These are phyloP conservation scores for Lachancea kluyveri DNA, from an alignment of 805 yeast species.

Conservation along the genomic window DNA sequence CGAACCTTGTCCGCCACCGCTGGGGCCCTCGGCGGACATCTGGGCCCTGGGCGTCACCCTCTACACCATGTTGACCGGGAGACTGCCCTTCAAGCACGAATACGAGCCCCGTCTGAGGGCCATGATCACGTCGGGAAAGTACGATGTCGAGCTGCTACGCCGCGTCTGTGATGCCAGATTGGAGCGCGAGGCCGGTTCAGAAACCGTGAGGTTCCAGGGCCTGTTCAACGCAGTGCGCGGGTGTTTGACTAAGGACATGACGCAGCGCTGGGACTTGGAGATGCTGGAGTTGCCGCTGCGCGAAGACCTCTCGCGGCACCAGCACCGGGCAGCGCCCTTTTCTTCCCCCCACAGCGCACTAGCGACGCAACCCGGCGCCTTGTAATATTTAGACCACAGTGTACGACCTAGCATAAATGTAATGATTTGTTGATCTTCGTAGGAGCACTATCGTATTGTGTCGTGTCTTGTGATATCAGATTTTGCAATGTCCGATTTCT, in stretches of 20 bases:
- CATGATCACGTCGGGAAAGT: constrained; percentile 63
- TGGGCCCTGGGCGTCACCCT: constrained; percentile 88
- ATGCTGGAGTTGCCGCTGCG: constrained; percentile 25
- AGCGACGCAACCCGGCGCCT: no score
- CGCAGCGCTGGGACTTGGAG: constrained; percentile 46
- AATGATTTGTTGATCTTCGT: no score
- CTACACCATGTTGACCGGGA: constrained; percentile 67
- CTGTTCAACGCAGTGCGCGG: constrained; percentile 39
- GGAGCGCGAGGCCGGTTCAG: background rate
- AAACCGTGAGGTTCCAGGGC: constrained; percentile 9
- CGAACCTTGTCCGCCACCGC: constrained; percentile 51
- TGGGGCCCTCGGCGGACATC: constrained; percentile 66
- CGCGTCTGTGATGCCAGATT: constrained; percentile 32
- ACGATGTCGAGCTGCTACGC: constrained; percentile 41
- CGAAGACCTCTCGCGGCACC: no score
- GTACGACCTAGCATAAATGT: no score
- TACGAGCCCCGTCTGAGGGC: constrained; percentile 75
- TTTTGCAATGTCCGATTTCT: no score
- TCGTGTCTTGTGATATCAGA: no score
- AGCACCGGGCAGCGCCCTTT: no score
- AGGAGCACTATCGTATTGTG: no score
- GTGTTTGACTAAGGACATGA: constrained; percentile 46
- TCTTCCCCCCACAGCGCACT: no score
- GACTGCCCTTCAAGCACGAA: constrained; percentile 77
- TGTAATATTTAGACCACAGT: no score